Evolutionary conservation across 1,284 basidiomycete genomes (phyloP).

Genomic region (Macrocystidia cucumis): DNA sequence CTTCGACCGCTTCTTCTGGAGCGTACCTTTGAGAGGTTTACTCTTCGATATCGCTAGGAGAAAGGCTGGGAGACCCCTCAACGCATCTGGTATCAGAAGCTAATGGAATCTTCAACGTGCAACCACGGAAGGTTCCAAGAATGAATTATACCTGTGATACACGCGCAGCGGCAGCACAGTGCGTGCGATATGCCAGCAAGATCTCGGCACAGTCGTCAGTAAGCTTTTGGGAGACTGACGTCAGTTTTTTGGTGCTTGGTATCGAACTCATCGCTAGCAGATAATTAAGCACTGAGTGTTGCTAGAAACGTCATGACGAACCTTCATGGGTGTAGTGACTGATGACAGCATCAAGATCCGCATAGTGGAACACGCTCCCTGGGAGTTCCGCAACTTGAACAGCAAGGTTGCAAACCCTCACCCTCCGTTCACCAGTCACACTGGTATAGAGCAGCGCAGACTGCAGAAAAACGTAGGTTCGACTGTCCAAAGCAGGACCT

Average conservation of each 20-base stretch:
- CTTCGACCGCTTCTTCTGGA: too few species aligned
- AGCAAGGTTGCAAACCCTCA: conserved; percentile 82
- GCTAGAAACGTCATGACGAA: conserved; percentile 25
- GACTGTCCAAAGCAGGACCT: conserved; percentile 59
- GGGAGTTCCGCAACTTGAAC: conserved; percentile 79
- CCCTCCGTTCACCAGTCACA: conserved; percentile 72
- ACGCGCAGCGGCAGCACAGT: conserved; percentile 83
- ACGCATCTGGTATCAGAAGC: conserved; percentile 93
- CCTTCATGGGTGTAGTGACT: conserved; percentile 76
- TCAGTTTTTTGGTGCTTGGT: conserved; percentile 46
- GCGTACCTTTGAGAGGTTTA: conserved; percentile 83
- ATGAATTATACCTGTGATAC: conserved; percentile 63
- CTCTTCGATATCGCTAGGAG: conserved; percentile 83
- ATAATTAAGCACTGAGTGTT: background rate
- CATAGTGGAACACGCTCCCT: conserved; percentile 88
- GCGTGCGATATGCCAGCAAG: conserved; percentile 82
- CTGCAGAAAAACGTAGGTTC: conserved; percentile 80
- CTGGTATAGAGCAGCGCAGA: conserved; percentile 91
- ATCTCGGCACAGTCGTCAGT: conserved; percentile 84
- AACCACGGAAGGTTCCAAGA: conserved; percentile 5
- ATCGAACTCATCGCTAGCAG: conserved; percentile 1
- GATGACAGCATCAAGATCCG: conserved; percentile 86
- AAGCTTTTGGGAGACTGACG: conserved; percentile 77
- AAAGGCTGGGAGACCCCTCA: conserved; percentile 85
- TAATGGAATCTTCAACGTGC: conserved; percentile 21